These are phyloP conservation scores for Stellera chamaejasme DNA, from an alignment of 345 rosid species.

Conservation along the genomic window DNA sequence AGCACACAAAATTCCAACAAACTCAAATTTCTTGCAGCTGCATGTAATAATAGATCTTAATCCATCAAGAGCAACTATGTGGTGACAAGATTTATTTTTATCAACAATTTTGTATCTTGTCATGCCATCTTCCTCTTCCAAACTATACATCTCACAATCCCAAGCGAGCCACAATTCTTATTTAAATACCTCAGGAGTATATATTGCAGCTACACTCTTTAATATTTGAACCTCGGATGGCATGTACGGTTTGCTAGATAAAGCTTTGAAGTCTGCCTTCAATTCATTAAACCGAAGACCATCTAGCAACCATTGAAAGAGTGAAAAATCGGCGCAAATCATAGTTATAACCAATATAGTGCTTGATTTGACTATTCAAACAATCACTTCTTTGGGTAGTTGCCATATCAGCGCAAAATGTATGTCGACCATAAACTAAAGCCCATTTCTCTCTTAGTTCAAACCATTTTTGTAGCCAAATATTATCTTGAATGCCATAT, in stretches of 20 bases:
- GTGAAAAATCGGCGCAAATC: too few species aligned
- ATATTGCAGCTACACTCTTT: conserved; percentile 23
- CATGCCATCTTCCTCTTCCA: conserved; percentile 18
- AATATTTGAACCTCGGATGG: conserved; percentile 22
- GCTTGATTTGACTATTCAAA: conserved; percentile 20
- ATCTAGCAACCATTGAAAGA: conserved; percentile 20
- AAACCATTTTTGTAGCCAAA: conserved; percentile 27
- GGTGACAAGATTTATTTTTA: conserved; percentile 18
- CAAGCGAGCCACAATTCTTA: conserved; percentile 24
- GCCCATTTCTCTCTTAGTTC: conserved; percentile 28
- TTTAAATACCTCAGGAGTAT: conserved; percentile 23
- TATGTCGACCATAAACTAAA: too few species aligned
- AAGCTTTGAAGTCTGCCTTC: conserved; percentile 20
- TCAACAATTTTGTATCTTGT: conserved; percentile 17
- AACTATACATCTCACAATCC: too few species aligned
- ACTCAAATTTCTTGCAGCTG: too few species aligned
- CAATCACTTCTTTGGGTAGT: conserved; percentile 18
- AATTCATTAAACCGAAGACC: conserved; percentile 21
- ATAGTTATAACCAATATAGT: conserved; percentile 13
- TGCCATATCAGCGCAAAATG: conserved; percentile 17
- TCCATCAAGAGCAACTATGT: conserved; percentile 20
- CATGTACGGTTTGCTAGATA: conserved; percentile 19
- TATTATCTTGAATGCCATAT: conserved; percentile 24
- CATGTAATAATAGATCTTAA: too few species aligned
- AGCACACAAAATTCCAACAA: conserved; percentile 30